A percentile compares a stretch with the other conserved stretches of the same genome.
Conservation (phyloP, 2,329 filamentous ascomycete genomes). For the Epichloe hybrida region DNA sequence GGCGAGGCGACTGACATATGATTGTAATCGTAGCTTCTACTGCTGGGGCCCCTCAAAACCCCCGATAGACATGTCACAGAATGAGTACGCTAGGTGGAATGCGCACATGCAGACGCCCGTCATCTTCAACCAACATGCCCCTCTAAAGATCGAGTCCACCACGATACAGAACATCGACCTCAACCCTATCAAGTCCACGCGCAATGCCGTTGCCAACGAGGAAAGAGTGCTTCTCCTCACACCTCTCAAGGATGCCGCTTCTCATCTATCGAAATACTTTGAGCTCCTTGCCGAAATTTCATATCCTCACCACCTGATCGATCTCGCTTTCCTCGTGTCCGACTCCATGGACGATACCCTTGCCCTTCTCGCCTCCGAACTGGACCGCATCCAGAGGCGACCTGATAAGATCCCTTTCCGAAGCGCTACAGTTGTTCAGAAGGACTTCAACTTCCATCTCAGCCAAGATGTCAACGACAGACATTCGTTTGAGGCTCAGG, state of each 20-base stretch:
- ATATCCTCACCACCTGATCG: slow-evolving; percentile 91
- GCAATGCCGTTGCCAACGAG: slow-evolving; percentile 62
- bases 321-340: slow-evolving; percentile 86
- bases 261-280: slow-evolving; percentile 78
- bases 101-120: slow-evolving; percentile 83
- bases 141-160: slow-evolving; percentile 69
- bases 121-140: slow-evolving; percentile 88
- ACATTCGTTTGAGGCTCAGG: slow-evolving; percentile 79
- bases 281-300: slow-evolving; percentile 80
- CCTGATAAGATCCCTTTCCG: slow-evolving; percentile 72
- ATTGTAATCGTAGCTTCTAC: slow-evolving; percentile 57
- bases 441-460: slow-evolving; percentile 70
- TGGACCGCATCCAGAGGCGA: slow-evolving; percentile 76
- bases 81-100: slow-evolving; percentile 84
- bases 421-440: slow-evolving; percentile 74
- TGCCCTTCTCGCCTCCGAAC: slow-evolving; percentile 69
- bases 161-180: slow-evolving; percentile 72
- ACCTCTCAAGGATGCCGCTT: slow-evolving; percentile 77
- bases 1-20: slow-evolving; percentile 6
- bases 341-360: slow-evolving; percentile 87
- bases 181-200: slow-evolving; percentile 70
- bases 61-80: slow-evolving; percentile 89
- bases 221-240: slow-evolving; percentile 88
- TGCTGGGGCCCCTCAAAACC: slow-evolving; percentile 92
- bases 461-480: slow-evolving; percentile 70